Evolutionary conservation across 176 grass and related monocot species (phyloP).

Genomic region (Aegilops sharonensis): DNA sequence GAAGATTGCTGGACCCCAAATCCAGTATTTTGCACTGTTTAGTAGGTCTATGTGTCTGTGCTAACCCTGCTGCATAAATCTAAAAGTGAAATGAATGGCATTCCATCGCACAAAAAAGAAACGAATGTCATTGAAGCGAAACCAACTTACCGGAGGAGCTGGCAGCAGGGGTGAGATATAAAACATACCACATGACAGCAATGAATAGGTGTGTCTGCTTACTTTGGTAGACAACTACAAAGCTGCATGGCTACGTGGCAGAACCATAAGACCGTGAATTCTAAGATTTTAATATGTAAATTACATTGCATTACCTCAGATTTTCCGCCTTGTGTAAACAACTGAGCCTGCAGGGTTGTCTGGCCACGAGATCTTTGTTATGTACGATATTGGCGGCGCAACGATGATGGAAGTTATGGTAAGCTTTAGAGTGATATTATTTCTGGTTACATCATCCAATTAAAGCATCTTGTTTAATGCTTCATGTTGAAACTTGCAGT

Average conservation of each 20-base stretch:
- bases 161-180: not conserved
- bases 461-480: not conserved
- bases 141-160: conserved; percentile 1
- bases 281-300: not conserved
- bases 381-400: conserved; percentile 94
- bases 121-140: not conserved
- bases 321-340: conserved; percentile 33
- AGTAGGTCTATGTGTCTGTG: not conserved
- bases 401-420: conserved; percentile 99
- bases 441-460: conserved; percentile 36
- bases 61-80: not conserved
- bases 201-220: not conserved
- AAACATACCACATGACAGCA: conserved; percentile 7
- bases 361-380: conserved; percentile 99
- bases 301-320: conserved; percentile 23
- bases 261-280: not conserved
- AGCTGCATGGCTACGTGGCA: not conserved
- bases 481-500: conserved; percentile 48
- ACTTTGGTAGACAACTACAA: not conserved
- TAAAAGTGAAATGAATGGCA: not conserved
- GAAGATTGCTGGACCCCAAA: conserved; percentile 14
- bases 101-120: not conserved
- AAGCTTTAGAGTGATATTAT: conserved; percentile 18
- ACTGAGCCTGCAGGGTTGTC: conserved; percentile 60
- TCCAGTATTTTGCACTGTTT: not conserved